Base-by-base conservation (phyloP, 345 rosid species). In the Gossypium rotundifolium region DNA sequence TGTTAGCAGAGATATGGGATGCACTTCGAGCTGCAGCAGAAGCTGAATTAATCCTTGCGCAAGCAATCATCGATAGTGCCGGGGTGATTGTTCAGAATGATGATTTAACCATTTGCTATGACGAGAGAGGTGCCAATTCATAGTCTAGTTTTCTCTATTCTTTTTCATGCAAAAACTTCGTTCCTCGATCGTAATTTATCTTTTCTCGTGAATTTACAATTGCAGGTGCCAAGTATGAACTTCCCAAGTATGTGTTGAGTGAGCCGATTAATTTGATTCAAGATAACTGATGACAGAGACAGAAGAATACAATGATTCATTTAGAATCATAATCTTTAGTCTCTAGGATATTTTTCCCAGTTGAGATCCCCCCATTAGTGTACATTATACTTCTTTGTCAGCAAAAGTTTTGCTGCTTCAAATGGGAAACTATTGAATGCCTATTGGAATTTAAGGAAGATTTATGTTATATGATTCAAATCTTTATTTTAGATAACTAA, bases 181-280 rank as follows among this genome's bases (percentile, higher is more conserved):
- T 38, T 75, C 58, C 0, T 33, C 11, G n/a, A n/a, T n/a, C n/a
- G 16, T 46, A 45, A 66, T 13, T 45, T 7, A 45, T 22, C 40
- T 65, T 65, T 73, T 9, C 6, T 57, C 3, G 27, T 20, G 11
- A 57, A 57, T 18, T 18, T 57, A 20, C 14, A 57, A 57, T 57
- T 82, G 79, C 89, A 95, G 98, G 96, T 82, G 94, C 95, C 61
- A 95, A 91, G 78, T 95, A 95, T 79, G 97, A 95, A 77, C 87
- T 90, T 18, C 99, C 99, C 52, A 93, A 88, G 85, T 91, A 93
- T 79, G 96, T 93, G 55, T 76, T 93, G 82, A 89, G 97, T 61
- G 96, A 89, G 78, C 96, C 96, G 0, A 79, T 88, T 27, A 94
- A 94, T 82, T 78, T 94, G 88, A 86, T 90, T 73, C 77, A 60